These are phyloP conservation scores for Trichoderma erinaceum DNA, from an alignment of 495 filamentous ascomycete genomes.

Conservation along the genomic window DNA sequence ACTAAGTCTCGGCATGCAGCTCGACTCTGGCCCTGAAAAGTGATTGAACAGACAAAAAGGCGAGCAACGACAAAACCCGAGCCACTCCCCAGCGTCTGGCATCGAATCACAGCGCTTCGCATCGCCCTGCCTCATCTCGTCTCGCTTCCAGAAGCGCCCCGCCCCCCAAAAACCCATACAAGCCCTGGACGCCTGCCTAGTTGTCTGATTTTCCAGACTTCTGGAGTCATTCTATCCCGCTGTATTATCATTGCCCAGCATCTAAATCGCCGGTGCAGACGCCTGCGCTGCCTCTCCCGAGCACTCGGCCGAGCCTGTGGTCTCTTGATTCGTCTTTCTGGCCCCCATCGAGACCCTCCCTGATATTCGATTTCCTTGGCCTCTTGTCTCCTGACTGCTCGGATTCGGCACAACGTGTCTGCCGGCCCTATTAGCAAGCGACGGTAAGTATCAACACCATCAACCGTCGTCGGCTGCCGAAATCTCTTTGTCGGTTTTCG, in stretches of 20 bases:
- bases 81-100: not conserved
- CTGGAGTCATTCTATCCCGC: not conserved
- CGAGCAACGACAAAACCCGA: not conserved
- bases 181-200: not conserved
- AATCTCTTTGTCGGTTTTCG: not conserved
- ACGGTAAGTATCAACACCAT: not conserved
- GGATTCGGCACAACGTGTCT: slow-evolving; percentile 8
- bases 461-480: not conserved
- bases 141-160: slow-evolving; percentile 3
- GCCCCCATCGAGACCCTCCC: not conserved
- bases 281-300: not conserved
- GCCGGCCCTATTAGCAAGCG: not conserved
- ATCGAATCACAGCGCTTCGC: not conserved
- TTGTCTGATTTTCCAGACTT: not conserved
- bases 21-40: not conserved
- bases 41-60: too few relatives aligned
- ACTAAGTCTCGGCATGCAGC: not conserved
- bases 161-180: not conserved
- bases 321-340: not conserved
- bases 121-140: not conserved
- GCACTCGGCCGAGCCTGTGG: not conserved
- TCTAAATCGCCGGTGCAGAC: not conserved
- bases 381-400: slow-evolving; percentile 6
- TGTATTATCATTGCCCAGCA: not conserved
- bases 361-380: not conserved